Evolutionary conservation across 495 filamentous ascomycete genomes (phyloP).

Genomic region (Hypoxylon fragiforme): DNA sequence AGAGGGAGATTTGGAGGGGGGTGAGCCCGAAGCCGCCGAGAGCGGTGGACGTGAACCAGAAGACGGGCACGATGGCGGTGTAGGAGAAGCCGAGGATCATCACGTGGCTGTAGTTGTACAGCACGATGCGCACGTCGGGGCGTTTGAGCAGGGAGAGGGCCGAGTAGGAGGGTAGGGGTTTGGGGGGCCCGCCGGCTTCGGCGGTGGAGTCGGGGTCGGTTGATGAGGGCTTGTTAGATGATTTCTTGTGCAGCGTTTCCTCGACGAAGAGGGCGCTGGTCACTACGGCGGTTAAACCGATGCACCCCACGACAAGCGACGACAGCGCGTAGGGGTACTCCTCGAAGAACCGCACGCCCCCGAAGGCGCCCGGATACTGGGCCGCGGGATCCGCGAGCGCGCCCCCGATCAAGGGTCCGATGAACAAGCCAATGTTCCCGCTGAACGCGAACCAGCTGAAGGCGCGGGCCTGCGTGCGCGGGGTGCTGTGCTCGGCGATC

Average conservation of each 20-base stretch:
- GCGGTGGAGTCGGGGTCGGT: neutral
- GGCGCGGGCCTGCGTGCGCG: conserved; percentile 65
- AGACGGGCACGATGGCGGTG: conserved; percentile 66
- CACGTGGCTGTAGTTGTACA: conserved; percentile 61
- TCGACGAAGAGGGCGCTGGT: conserved; percentile 55
- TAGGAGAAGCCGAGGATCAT: conserved; percentile 66
- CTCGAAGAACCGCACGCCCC: conserved; percentile 56
- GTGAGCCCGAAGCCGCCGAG: conserved; percentile 66
- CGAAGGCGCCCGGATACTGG: conserved; percentile 61
- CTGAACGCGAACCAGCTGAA: conserved; percentile 75
- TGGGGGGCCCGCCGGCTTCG: conserved; percentile 36
- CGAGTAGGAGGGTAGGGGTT: conserved; percentile 42
- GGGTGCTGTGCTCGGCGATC: conserved; percentile 69
- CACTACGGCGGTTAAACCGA: conserved; percentile 55
- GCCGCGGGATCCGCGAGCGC: conserved; percentile 61
- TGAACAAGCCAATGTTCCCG: conserved; percentile 68
- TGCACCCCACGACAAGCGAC: conserved; percentile 53
- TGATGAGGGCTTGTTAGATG: neutral
- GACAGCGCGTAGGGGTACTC: conserved; percentile 67
- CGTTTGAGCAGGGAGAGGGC: conserved; percentile 59
- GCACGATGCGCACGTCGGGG: conserved; percentile 64
- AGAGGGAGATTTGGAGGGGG: conserved; percentile 59
- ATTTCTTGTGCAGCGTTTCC: conserved; percentile 50
- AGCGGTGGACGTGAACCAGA: conserved; percentile 58
- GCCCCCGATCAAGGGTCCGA: conserved; percentile 68